Evolutionary conservation across 108 stramenopile species (phyloP).

Genomic region (Fistulifera pelliculosa): DNA sequence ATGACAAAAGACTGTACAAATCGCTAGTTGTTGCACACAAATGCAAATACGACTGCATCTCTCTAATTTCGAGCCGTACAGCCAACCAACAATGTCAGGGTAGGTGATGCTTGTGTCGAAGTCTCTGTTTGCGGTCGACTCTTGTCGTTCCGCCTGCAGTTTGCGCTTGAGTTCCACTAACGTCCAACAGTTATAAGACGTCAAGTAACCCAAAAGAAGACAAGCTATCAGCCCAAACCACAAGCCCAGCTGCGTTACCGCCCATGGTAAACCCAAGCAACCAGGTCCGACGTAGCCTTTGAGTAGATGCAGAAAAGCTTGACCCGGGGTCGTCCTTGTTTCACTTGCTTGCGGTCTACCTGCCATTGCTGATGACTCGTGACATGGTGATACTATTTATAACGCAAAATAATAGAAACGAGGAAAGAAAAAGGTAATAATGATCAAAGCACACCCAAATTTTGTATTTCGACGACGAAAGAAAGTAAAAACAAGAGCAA

Average conservation of each 20-base stretch:
- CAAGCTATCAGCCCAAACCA: slow-evolving; percentile 29
- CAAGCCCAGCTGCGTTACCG: slow-evolving; percentile 45
- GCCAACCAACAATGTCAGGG: slow-evolving; percentile 60
- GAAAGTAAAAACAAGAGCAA: no score
- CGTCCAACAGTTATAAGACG: slow-evolving; percentile 55
- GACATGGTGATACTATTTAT: no score
- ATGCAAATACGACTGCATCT: slow-evolving; percentile 37
- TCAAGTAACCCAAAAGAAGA: slow-evolving; percentile 35
- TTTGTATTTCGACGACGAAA: no score
- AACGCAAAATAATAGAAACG: no score
- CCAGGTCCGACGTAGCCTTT: slow-evolving; percentile 66
- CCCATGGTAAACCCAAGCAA: slow-evolving; percentile 57
- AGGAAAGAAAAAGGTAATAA: no score
- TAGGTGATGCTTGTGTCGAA: no score
- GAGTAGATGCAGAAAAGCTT: slow-evolving; percentile 50
- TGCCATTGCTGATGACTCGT: no score
- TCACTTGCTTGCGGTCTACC: no score
- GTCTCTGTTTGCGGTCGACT: no score
- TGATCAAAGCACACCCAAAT: no score
- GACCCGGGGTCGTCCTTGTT: slow-evolving; percentile 28
- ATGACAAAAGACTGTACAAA: slow-evolving; percentile 73
- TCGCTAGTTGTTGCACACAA: slow-evolving; percentile 52
- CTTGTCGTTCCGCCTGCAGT: no score
- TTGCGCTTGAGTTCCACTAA: slow-evolving; percentile 54
- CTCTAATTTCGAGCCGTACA: slow-evolving; percentile 47